Base-by-base conservation (phyloP, 306 rosid species). In the Glycine soja region DNA sequence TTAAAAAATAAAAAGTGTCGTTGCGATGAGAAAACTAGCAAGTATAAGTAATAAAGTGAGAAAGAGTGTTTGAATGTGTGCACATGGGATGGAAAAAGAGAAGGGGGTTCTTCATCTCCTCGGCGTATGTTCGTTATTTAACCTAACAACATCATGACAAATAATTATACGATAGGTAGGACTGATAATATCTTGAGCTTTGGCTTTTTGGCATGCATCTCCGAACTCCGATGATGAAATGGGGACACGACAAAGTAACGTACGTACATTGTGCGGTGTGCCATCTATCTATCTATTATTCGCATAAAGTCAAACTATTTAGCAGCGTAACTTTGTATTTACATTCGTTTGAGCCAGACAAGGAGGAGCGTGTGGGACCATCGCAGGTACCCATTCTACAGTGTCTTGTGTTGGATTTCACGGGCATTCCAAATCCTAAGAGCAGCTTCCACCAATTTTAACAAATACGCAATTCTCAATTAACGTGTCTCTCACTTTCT, bases 111-210 rank as follows among this genome's bases (percentile, higher is more conserved):
- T 24, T 24, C 30, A 24, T 24, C 30, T 42, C 46, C 8, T 13
- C 14, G 3, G 19, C 58, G 8, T 52, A 52, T 52, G 58, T 52
- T 53, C 2, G 24, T 53, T 24, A 61, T 61, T 10, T 75, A 75
- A 58, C 46, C 57, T 11, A 74, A 19, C 69, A 58, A 24, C 69
- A 57, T 74, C 4, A 42, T 74, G 14, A 43, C 69, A 74, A 43
- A 24, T 24, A 24, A 24, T 57, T 43, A 43, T 43, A 43, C 0
- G 47, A 57, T 19, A 24, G 30, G 40, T 36, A 36, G 40, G 40
- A 36, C 40, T 36, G 40, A 36, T 36, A 36, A 36, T 36, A 38
- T 38, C 6, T 38, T 38, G 6, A 38, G 43, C 43, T 38, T 38
- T 38, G 43, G 43, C 43, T 5, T 14, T 52, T 52, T 52, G 57